Evolutionary conservation across 1,284 basidiomycete genomes (phyloP).

Genomic region (Fistulina hepatica): DNA sequence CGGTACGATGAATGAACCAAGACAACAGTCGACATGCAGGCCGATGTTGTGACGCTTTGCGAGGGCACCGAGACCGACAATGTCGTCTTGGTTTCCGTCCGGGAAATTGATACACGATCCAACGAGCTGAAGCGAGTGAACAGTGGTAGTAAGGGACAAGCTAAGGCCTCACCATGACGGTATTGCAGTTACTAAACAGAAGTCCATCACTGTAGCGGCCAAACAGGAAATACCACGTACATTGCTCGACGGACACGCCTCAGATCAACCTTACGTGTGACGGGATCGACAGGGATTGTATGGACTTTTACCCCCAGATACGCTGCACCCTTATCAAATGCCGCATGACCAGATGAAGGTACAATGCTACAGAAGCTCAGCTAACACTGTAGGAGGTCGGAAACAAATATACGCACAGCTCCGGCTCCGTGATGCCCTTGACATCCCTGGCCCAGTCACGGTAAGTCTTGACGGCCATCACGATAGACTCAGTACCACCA

Average conservation of each 20-base stretch:
- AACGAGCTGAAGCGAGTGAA: constrained; percentile 47
- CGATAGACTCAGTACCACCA: constrained; percentile 93
- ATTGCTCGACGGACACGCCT: constrained; percentile 75
- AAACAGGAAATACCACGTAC: constrained; percentile 35
- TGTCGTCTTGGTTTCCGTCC: constrained; percentile 86
- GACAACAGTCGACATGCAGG: constrained; percentile 89
- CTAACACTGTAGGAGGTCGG: neutral
- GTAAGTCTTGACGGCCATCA: constrained; percentile 91
- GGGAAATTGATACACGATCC: constrained; percentile 91
- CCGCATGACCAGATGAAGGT: constrained; percentile 82
- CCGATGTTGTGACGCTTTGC: constrained; percentile 74
- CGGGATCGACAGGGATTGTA: constrained; percentile 74
- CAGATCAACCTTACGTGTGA: constrained; percentile 75
- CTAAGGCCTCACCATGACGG: constrained; percentile 53
- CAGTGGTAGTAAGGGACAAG: neutral
- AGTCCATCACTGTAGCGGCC: constrained; percentile 2
- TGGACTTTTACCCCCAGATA: constrained; percentile 94
- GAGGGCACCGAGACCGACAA: constrained; percentile 67
- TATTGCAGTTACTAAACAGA: constrained; percentile 58
- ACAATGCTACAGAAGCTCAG: constrained; percentile 50
- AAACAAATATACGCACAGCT: constrained; percentile 56
- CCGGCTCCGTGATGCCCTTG: constrained; percentile 85
- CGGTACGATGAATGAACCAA: constrained; percentile 87
- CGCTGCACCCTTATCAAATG: constrained; percentile 87
- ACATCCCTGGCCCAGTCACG: constrained; percentile 83